These are phyloP conservation scores for Trypanosoma scelopori DNA, from an alignment of 208 protist species.

Conservation along the genomic window DNA sequence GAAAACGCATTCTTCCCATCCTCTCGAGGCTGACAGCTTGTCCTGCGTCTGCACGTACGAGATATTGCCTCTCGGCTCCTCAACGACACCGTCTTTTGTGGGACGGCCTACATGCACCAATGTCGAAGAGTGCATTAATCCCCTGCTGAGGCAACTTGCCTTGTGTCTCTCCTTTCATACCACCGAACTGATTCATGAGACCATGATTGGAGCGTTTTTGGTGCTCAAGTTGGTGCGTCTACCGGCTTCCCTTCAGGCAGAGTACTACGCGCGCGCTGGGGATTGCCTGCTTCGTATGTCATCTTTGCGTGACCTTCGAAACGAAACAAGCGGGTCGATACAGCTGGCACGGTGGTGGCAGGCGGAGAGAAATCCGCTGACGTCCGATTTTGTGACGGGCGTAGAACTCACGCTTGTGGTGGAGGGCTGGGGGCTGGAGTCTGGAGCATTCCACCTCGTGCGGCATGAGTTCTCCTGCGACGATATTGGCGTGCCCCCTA, in stretches of 20 bases:
- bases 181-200: slow-evolving; percentile 37
- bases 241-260: slow-evolving; percentile 20
- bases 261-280: slow-evolving; percentile 37
- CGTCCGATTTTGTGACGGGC: slow-evolving; percentile 24
- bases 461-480: slow-evolving; percentile 28
- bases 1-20: slow-evolving; percentile 28
- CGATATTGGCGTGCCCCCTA: slow-evolving; percentile 25
- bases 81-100: slow-evolving; percentile 34
- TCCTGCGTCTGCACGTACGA: slow-evolving; percentile 33
- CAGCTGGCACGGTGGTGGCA: slow-evolving; percentile 40
- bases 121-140: slow-evolving; percentile 23
- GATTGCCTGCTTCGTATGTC: slow-evolving; percentile 31
- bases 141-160: slow-evolving; percentile 33
- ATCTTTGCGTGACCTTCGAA: slow-evolving; percentile 28
- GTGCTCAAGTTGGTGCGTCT: slow-evolving; percentile 36
- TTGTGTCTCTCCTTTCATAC: slow-evolving; percentile 54
- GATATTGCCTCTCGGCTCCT: slow-evolving; percentile 32
- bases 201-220: slow-evolving; percentile 39
- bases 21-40: slow-evolving; percentile 42
- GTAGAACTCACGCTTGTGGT: slow-evolving; percentile 18
- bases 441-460: slow-evolving; percentile 34
- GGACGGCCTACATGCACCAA: slow-evolving; percentile 29
- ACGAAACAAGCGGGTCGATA: slow-evolving; percentile 40
- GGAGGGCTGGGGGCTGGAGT: slow-evolving; percentile 24
- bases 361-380: slow-evolving; percentile 21